Percentiles rank a stretch among this genome's conserved stretches.
phyloP scores from a whole-genome alignment of 768 basidiomycete genomes.

The Boletus bicolor region DNA sequence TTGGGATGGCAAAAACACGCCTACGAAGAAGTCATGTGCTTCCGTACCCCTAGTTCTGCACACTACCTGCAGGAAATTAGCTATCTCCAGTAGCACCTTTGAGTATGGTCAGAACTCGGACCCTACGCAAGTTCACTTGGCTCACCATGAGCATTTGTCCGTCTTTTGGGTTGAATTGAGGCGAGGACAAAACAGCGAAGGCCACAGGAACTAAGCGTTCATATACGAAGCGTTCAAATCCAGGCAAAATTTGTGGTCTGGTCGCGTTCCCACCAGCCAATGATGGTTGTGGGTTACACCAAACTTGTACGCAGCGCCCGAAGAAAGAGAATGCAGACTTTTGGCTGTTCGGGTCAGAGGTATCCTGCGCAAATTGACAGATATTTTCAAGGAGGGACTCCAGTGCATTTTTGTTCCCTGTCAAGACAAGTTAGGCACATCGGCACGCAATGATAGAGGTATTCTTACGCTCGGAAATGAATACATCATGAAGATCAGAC shows the following conservation, averaged over 20 bases:
- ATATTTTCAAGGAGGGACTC: conserved; percentile 76
- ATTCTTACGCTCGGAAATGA: conserved; percentile 76
- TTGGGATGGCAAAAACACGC: conserved; percentile 82
- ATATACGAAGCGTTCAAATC: conserved; percentile 91
- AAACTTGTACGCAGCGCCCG: conserved; percentile 58
- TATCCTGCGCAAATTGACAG: conserved; percentile 67
- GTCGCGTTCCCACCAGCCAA: conserved; percentile 34
- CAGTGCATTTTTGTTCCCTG: conserved; percentile 63
- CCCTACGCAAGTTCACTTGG: neutral
- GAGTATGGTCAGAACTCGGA: neutral
- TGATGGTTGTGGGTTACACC: conserved; percentile 55
- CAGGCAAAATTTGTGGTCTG: conserved; percentile 54
- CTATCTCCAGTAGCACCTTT: conserved; percentile 88
- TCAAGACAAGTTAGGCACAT: conserved; percentile 1
- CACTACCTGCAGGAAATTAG: conserved; percentile 76
- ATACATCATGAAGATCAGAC: conserved; percentile 76
- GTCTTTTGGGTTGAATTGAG: conserved; percentile 85
- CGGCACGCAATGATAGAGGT: conserved; percentile 22
- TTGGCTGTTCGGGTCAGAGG: conserved; percentile 72
- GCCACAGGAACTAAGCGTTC: conserved; percentile 77
- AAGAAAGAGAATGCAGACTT: conserved; percentile 81
- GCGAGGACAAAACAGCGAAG: conserved; percentile 75
- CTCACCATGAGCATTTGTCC: conserved; percentile 82
- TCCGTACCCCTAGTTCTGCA: conserved; percentile 77
- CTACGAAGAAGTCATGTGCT: conserved; percentile 75